Conservation (phyloP, 73 alveolate genomes). For the Tetrahymena borealis region DNA sequence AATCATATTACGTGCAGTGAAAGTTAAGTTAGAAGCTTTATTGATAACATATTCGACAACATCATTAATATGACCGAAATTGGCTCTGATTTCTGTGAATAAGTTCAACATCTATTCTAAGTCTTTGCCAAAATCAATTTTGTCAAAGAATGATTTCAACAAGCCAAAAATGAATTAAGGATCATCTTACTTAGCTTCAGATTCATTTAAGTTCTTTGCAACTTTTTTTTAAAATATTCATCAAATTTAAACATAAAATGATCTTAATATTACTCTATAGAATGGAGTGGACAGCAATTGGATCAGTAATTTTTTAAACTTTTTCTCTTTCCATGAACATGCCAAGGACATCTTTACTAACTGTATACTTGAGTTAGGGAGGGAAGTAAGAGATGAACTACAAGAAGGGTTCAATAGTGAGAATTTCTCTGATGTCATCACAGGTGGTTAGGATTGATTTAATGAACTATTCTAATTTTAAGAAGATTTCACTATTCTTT, state of each 20-base stretch:
- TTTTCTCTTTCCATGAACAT: conserved; percentile 70
- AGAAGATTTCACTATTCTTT: conserved; percentile 12
- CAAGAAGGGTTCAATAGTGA: conserved; percentile 78
- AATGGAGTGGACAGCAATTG: conserved; percentile 80
- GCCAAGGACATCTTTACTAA: conserved; percentile 80
- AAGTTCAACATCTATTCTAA: conserved; percentile 81
- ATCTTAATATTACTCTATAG: conserved; percentile 10
- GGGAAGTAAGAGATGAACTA: conserved; percentile 83
- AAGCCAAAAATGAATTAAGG: conserved; percentile 55
- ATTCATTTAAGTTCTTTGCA: conserved; percentile 51
- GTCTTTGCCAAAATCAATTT: conserved; percentile 89
- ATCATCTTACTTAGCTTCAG: conserved; percentile 14
- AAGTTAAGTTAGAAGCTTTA: conserved; percentile 66
- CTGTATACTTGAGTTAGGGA: conserved; percentile 74
- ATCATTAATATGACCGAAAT: conserved; percentile 73
- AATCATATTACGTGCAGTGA: conserved; percentile 59
- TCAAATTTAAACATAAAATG: background rate
- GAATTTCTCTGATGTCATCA: conserved; percentile 62
- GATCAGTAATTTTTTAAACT: conserved; percentile 68
- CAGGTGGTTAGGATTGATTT: conserved; percentile 51
- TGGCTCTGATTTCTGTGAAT: conserved; percentile 88
- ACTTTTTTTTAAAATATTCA: conserved; percentile 19
- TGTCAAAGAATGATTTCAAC: conserved; percentile 58
- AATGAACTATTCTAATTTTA: conserved; percentile 25
- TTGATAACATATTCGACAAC: conserved; percentile 75